A percentile compares a stretch with the other conserved stretches of the same genome.
Conservation (phyloP, 495 filamentous ascomycete species). For the Elasticomyces elasticus region DNA sequence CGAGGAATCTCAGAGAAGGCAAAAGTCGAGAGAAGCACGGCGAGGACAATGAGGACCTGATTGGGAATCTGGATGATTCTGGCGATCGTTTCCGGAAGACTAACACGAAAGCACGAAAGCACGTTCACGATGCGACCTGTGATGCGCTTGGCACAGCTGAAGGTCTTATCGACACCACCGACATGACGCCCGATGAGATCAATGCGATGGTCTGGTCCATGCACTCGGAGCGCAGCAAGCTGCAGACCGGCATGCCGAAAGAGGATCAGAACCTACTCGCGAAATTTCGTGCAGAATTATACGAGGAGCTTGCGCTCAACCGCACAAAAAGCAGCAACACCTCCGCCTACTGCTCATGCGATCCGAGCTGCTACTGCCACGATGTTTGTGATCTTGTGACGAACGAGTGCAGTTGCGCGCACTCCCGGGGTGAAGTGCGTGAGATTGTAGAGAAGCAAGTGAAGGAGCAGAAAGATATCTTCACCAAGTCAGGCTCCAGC, state of each 20-base stretch:
- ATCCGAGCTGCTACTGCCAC: neutral
- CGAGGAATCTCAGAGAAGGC: conserved; percentile 1
- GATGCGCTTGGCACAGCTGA: neutral
- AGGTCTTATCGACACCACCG: conserved; percentile 8
- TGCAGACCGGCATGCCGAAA: neutral
- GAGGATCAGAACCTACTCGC: conserved; percentile 7
- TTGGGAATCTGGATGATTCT: neutral
- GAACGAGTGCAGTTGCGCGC: neutral
- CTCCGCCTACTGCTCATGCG: neutral
- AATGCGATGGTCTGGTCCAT: conserved; percentile 6
- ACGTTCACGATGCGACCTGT: neutral
- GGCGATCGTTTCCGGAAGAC: neutral
- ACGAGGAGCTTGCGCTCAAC: neutral
- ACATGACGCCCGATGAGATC: conserved; percentile 8
- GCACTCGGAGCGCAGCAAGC: neutral
- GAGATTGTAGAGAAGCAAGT: neutral
- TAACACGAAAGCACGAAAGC: neutral
- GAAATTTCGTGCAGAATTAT: neutral
- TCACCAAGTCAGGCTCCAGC: neutral
- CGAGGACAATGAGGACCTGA: neutral
- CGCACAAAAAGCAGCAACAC: conserved; percentile 6
- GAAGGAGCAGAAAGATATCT: neutral
- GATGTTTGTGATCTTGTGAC: neutral
- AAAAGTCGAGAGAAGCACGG: too few relatives aligned
- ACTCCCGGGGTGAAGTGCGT: neutral